These are phyloP conservation scores for Coriaria nepalensis DNA, from an alignment of 306 rosid species.

Conservation along the genomic window DNA sequence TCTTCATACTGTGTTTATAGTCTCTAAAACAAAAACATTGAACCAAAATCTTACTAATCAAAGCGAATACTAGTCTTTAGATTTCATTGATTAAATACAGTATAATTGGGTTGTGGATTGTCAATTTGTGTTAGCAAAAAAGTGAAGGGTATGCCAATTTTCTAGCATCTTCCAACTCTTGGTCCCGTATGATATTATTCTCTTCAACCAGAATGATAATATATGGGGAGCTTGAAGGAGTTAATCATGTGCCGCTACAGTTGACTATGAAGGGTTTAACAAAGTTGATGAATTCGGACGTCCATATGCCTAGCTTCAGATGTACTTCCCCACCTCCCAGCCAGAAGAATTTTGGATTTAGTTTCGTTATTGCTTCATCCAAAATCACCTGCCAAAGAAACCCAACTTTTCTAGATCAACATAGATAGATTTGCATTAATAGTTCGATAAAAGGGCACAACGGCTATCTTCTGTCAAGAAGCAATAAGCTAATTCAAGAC, in stretches of 20 bases:
- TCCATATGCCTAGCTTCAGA: conserved; percentile 43
- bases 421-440: too few relatives aligned
- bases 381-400: conserved; percentile 63
- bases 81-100: too few relatives aligned
- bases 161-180: too few relatives aligned
- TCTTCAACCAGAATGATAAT: not conserved
- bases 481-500: not conserved
- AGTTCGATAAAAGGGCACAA: too few relatives aligned
- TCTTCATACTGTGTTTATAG: conserved; percentile 4
- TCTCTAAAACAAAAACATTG: not conserved
- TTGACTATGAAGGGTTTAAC: conserved; percentile 58
- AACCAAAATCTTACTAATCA: too few relatives aligned
- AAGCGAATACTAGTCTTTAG: too few relatives aligned
- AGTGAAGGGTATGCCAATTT: too few relatives aligned
- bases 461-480: conserved; percentile 8
- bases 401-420: conserved; percentile 2
- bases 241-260: conserved; percentile 46
- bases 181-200: not conserved
- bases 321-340: conserved; percentile 73
- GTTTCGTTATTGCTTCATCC: conserved; percentile 75
- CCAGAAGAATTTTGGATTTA: conserved; percentile 86
- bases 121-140: too few relatives aligned
- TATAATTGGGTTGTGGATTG: too few relatives aligned
- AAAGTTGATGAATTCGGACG: conserved; percentile 52
- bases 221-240: not conserved